These are phyloP conservation scores for Fusarium sp. DNA, from an alignment of 2,329 filamentous ascomycete species.

Conservation along the genomic window DNA sequence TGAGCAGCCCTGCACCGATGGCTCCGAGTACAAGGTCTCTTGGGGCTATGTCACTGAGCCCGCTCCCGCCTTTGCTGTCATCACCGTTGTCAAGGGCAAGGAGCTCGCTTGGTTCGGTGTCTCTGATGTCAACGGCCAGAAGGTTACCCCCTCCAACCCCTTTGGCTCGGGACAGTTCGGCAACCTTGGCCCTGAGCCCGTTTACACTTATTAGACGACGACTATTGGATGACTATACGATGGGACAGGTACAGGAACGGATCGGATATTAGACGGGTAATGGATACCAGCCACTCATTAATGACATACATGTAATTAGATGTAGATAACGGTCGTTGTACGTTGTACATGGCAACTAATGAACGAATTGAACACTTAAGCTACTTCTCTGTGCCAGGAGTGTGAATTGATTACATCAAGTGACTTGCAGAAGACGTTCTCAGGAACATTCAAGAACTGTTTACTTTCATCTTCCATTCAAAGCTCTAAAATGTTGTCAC, in stretches of 20 bases:
- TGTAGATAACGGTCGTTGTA: not conserved
- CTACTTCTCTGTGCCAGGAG: not conserved
- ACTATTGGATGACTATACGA: not conserved
- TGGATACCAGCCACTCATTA: not conserved
- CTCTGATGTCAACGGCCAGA: conserved; percentile 28
- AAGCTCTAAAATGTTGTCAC: not conserved
- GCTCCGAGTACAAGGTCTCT: conserved; percentile 26
- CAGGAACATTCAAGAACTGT: not conserved
- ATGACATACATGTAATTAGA: not conserved
- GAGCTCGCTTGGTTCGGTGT: conserved; percentile 38
- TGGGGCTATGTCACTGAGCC: conserved; percentile 36
- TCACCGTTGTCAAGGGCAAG: conserved; percentile 29
- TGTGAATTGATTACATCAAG: not conserved
- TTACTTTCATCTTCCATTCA: not conserved
- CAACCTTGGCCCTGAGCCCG: conserved; percentile 27
- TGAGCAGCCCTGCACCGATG: conserved; percentile 25
- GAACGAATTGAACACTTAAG: not conserved
- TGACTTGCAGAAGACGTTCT: not conserved
- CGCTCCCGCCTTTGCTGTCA: conserved; percentile 31
- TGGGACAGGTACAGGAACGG: not conserved
- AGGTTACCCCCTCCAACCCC: conserved; percentile 22
- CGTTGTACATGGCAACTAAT: not conserved
- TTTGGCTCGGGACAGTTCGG: conserved; percentile 31
- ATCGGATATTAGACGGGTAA: not conserved
- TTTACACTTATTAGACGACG: conserved; percentile 28